Conservation (phyloP, 2,329 filamentous ascomycete genomes). For the Dactylellina drechsleri region DNA sequence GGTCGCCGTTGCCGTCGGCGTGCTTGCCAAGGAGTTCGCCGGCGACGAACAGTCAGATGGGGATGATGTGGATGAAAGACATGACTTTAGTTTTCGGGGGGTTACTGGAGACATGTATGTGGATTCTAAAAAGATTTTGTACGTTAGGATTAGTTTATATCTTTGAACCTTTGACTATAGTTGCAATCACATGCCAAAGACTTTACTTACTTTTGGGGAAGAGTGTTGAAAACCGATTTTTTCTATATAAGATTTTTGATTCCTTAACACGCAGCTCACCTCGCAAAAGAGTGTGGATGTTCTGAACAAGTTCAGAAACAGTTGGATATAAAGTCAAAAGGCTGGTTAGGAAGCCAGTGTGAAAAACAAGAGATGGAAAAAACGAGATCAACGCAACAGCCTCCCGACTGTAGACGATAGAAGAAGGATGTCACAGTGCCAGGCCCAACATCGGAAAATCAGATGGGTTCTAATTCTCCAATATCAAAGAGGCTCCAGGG, state of each 20-base stretch:
- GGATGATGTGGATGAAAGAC: slow-evolving; percentile 43
- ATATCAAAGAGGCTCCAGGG: slow-evolving; percentile 29
- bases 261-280: slow-evolving; percentile 31
- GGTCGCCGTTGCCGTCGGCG: slow-evolving; percentile 42
- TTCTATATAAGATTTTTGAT: slow-evolving; percentile 19
- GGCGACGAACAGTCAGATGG: slow-evolving; percentile 54
- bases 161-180: background rate
- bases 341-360: slow-evolving; percentile 48
- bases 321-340: slow-evolving; percentile 47
- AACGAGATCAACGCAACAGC: slow-evolving; percentile 53
- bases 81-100: slow-evolving; percentile 52
- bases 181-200: slow-evolving; percentile 4
- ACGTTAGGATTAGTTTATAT: background rate
- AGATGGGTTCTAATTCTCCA: slow-evolving; percentile 29
- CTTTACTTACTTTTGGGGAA: slow-evolving; percentile 31
- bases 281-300: slow-evolving; percentile 54
- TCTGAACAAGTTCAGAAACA: slow-evolving; percentile 55
- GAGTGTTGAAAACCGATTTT: slow-evolving; percentile 2
- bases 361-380: slow-evolving; percentile 25
- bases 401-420: slow-evolving; percentile 49
- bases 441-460: slow-evolving; percentile 52
- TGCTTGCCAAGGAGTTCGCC: slow-evolving; percentile 43
- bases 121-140: slow-evolving; percentile 5
- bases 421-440: slow-evolving; percentile 34
- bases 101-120: slow-evolving; percentile 50